Evolutionary conservation across 2,329 filamentous ascomycete species (phyloP).

Genomic region (Sclerotinia subarctica): DNA sequence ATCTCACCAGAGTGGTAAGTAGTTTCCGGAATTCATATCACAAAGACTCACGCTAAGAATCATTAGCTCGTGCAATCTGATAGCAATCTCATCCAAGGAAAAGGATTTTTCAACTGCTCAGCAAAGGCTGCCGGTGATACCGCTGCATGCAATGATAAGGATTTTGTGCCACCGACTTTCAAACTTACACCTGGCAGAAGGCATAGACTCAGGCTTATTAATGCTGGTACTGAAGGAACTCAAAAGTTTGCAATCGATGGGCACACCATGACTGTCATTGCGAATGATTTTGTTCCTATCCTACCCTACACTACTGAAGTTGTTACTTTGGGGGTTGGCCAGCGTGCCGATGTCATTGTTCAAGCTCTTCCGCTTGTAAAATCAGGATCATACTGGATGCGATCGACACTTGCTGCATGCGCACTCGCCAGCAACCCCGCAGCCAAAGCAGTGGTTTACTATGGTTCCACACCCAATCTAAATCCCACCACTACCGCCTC

Average conservation of each 20-base stretch:
- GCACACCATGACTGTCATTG: conserved; percentile 57
- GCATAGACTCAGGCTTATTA: conserved; percentile 49
- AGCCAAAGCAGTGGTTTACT: conserved; percentile 61
- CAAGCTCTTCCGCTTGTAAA: conserved; percentile 42
- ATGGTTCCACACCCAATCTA: conserved; percentile 43
- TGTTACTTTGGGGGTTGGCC: conserved; percentile 39
- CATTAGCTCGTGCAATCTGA: conserved; percentile 29
- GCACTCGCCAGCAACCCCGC: conserved; percentile 47
- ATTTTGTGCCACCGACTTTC: conserved; percentile 34
- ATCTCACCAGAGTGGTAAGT: conserved; percentile 12
- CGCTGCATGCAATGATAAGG: conserved; percentile 23
- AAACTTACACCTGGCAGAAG: conserved; percentile 42
- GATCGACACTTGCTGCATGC: conserved; percentile 47
- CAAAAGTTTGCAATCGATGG: conserved; percentile 50
- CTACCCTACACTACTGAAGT: conserved; percentile 56
- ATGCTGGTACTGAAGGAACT: conserved; percentile 42
- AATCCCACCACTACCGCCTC: conserved; percentile 26
- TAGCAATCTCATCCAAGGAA: conserved; percentile 37
- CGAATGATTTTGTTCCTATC: conserved; percentile 60
- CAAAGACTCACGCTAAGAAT: not conserved
- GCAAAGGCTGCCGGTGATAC: conserved; percentile 15
- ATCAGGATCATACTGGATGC: conserved; percentile 51
- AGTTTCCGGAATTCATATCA: not conserved
- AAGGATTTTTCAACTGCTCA: conserved; percentile 29
- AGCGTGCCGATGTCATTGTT: conserved; percentile 46